These are phyloP conservation scores for Calycina herbarum DNA, from an alignment of 2,329 filamentous ascomycete species.

Conservation along the genomic window DNA sequence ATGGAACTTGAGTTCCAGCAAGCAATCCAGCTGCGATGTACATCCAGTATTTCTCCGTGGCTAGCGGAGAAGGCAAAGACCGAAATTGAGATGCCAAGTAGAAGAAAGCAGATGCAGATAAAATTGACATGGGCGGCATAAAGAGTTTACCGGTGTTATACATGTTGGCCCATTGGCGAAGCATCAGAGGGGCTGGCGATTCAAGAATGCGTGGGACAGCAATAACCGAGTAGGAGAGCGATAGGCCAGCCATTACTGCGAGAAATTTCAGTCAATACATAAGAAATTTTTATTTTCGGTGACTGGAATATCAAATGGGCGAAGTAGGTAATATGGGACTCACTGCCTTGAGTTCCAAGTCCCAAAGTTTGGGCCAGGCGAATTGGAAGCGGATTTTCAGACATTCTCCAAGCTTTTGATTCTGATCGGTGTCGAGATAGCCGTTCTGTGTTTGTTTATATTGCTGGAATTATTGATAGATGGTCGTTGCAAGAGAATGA, in stretches of 20 bases:
- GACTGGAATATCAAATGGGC: neutral
- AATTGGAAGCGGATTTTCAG: slow-evolving; percentile 33
- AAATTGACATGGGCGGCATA: neutral
- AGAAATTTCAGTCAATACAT: too few species aligned
- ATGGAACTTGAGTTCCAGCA: slow-evolving; percentile 50
- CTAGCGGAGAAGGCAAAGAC: neutral
- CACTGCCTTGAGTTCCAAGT: slow-evolving; percentile 41
- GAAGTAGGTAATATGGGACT: slow-evolving; percentile 1
- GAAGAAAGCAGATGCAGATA: slow-evolving; percentile 30
- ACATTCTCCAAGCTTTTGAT: neutral
- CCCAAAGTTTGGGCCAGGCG: slow-evolving; percentile 51
- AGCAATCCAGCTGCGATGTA: slow-evolving; percentile 41
- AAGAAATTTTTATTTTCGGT: too few species aligned
- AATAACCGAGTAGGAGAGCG: slow-evolving; percentile 41
- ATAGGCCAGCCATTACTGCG: neutral
- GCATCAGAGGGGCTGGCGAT: slow-evolving; percentile 54
- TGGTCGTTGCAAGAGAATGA: neutral
- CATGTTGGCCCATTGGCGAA: slow-evolving; percentile 53
- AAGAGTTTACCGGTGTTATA: slow-evolving; percentile 26
- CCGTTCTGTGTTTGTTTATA: neutral
- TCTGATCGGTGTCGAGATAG: neutral
- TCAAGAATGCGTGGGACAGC: slow-evolving; percentile 54
- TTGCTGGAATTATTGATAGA: neutral
- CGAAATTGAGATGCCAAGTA: slow-evolving; percentile 44
- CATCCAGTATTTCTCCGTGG: neutral